Conservation (phyloP, 2,329 filamentous ascomycete species). For the Aspergillus jensenii region DNA sequence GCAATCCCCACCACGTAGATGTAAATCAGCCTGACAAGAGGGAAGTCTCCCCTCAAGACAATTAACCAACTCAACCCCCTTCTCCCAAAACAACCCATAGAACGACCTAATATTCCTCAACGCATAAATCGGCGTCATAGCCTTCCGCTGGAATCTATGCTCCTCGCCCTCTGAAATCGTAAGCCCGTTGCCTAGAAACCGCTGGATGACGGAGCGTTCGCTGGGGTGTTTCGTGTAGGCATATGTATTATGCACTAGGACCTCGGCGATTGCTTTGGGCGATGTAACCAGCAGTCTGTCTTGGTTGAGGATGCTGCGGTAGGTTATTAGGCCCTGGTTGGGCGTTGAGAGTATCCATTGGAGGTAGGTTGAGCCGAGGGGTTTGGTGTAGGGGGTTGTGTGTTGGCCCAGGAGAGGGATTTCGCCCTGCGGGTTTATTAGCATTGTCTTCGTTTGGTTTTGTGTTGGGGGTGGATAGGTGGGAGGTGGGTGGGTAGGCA, state of each 20-base stretch:
- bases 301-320: background rate
- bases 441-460: no score
- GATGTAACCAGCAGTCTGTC: conserved; percentile 1
- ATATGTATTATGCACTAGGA: background rate
- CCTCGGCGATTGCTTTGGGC: conserved; percentile 1
- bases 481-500: background rate
- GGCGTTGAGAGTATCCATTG: background rate
- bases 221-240: background rate
- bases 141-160: background rate
- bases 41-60: background rate
- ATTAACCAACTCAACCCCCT: background rate
- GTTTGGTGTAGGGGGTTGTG: background rate
- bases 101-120: background rate
- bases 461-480: background rate
- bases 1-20: no score
- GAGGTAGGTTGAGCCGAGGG: background rate
- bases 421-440: background rate
- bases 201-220: background rate
- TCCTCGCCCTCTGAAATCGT: background rate
- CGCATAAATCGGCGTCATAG: background rate
- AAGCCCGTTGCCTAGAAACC: background rate
- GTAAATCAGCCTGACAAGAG: no score
- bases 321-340: background rate
- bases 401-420: background rate
- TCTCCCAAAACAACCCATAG: background rate